phyloP scores from a whole-genome alignment of 2,329 filamentous ascomycete species.

The Metarhizium humberi region DNA sequence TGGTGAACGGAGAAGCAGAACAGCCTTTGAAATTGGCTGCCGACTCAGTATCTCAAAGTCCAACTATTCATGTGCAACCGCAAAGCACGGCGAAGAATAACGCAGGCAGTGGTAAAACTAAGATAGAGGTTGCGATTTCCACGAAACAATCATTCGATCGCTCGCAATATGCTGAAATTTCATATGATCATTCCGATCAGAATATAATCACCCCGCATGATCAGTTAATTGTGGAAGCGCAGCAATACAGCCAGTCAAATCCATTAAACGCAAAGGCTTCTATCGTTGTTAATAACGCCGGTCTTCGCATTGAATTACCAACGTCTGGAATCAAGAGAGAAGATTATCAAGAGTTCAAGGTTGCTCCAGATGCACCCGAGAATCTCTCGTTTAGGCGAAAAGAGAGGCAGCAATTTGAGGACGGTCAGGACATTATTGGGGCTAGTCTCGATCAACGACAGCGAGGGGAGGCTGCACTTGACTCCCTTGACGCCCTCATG shows the following conservation, averaged over 20 bases:
- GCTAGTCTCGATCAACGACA: conserved; percentile 70
- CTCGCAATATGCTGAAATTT: conserved; percentile 25
- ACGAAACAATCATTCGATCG: conserved; percentile 30
- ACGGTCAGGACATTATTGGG: conserved; percentile 47
- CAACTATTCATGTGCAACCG: background rate
- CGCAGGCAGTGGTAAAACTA: conserved; percentile 13
- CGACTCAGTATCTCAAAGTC: conserved; percentile 9
- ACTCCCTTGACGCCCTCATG: conserved; percentile 61
- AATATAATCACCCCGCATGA: conserved; percentile 8
- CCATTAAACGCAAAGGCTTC: background rate
- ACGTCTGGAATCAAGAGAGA: conserved; percentile 36
- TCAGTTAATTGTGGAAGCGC: conserved; percentile 5
- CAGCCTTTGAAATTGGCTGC: conserved; percentile 12
- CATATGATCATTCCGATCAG: conserved; percentile 10
- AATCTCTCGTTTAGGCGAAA: conserved; percentile 44
- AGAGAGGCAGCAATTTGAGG: conserved; percentile 39
- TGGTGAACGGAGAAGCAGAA: conserved; percentile 26
- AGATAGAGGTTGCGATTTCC: conserved; percentile 39
- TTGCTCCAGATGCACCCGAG: conserved; percentile 35
- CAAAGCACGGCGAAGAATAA: background rate
- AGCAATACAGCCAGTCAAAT: conserved; percentile 7
- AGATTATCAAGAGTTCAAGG: conserved; percentile 41
- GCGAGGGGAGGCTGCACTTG: conserved; percentile 64
- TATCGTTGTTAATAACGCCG: conserved; percentile 10
- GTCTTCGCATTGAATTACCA: conserved; percentile 40